These are phyloP conservation scores for Quaeritorhiza haematococci DNA, from an alignment of 371 early-diverging fungal species.

Conservation along the genomic window DNA sequence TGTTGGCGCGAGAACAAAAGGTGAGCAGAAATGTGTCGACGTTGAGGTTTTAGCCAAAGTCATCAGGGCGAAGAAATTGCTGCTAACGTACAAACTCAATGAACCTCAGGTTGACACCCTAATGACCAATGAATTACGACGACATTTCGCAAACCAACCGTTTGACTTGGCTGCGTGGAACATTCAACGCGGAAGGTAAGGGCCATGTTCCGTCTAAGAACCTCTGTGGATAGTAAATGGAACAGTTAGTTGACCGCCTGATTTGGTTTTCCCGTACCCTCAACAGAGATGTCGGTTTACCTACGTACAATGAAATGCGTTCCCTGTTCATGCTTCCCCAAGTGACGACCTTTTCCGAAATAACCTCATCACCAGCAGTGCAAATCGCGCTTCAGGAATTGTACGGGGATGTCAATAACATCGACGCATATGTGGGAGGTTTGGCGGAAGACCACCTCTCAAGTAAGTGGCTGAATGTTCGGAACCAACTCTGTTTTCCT, in stretches of 20 bases:
- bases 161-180: constrained; percentile 2
- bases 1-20: not conserved
- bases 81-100: too few species aligned
- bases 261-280: too few species aligned
- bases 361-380: not conserved
- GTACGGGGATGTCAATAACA: not conserved
- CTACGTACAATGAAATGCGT: not conserved
- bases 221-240: not conserved
- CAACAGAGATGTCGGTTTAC: constrained; percentile 1
- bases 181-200: not conserved
- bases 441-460: not conserved
- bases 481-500: too few species aligned
- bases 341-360: not conserved
- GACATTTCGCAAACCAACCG: not conserved
- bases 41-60: too few species aligned
- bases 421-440: not conserved
- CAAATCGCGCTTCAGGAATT: not conserved
- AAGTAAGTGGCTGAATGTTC: not conserved
- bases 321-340: not conserved
- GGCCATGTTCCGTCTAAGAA: too few species aligned
- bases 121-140: not conserved
- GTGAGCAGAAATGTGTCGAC: not conserved
- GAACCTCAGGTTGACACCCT: not conserved
- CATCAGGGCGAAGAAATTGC: too few species aligned
- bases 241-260: not conserved